Conservation (phyloP, 768 basidiomycete species). For the Termitomyces sp. region DNA sequence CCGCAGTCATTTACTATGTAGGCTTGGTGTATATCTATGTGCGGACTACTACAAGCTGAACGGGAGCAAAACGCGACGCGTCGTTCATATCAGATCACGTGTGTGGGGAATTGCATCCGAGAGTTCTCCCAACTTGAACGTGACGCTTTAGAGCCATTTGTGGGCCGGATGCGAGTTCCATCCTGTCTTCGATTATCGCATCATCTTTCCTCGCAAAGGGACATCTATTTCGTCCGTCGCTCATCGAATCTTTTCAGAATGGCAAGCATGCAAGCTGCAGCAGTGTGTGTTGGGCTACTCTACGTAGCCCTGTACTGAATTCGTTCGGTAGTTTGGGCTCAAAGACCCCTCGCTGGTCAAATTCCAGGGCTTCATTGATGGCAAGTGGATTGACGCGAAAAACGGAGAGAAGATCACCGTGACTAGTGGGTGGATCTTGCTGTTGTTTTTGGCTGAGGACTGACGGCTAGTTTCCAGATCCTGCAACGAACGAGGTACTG, state of each 20-base stretch:
- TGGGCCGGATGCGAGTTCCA: constrained; percentile 14
- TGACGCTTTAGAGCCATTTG: constrained; percentile 7
- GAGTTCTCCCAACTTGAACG: background rate
- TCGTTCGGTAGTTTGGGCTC: constrained; percentile 54
- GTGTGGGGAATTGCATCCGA: background rate
- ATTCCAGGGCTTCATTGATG: constrained; percentile 74
- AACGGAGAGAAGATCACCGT: constrained; percentile 70
- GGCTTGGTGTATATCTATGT: background rate
- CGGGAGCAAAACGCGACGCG: background rate
- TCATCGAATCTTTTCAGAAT: constrained; percentile 34
- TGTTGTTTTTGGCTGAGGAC: background rate
- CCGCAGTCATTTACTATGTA: background rate
- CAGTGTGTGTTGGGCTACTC: constrained; percentile 19
- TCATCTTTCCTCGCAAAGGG: constrained; percentile 21
- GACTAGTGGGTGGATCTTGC: constrained; percentile 49
- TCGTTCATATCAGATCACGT: constrained; percentile 4
- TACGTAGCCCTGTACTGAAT: background rate
- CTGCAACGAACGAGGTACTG: constrained; percentile 77
- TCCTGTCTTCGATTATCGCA: constrained; percentile 19
- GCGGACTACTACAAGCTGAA: no score
- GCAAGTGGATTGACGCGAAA: constrained; percentile 82
- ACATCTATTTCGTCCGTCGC: constrained; percentile 8
- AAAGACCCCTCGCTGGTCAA: constrained; percentile 74
- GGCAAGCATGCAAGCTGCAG: constrained; percentile 49
- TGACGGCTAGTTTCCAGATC: constrained; percentile 49